Evolutionary conservation across 176 grass and related monocot species (phyloP), one percentile per base, ranked within the genome.

Genomic region (Oryza longistaminata): DNA sequence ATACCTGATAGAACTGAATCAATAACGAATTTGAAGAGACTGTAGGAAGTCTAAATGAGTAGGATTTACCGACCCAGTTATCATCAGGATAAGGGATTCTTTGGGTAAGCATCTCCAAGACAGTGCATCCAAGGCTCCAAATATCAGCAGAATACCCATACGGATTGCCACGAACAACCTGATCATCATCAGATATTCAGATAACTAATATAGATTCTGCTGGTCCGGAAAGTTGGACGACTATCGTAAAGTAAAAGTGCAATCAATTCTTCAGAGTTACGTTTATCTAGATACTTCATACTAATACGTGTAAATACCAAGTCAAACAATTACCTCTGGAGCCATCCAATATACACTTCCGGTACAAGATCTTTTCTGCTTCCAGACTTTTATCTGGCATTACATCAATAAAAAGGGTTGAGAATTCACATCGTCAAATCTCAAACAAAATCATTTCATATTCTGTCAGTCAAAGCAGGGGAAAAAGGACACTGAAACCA

Each of bases 281-380:
- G 21, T 31, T 66, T 2, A 9, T 45, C 0, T 24, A 78, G 21
- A 22, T 62, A 24, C n/a, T 58, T 40, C 39, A 40, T 40, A 40
- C 39, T 40, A 40, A 52, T 17, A 27, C n/a, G n/a, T n/a, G n/a
- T n/a, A 60, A 60, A 62, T 62, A 9, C 53, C 14, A 78, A 22
- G 19, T 26, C 35, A 76, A 12, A 42, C 13, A 9, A 5, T 34
- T 72, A 89, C 86, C 87, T 94, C 87, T 24, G 89, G 89, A 69
- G 89, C 87, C 89, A 94, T 94, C 87, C 87, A 92, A 62, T 94
- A 80, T 31, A 92, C 87, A 85, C 71, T 94, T 83, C 84, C 77
- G 68, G 84, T 89, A 44, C 84, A 87, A 13, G 92, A 94, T 72
- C 83, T 90, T 58, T 78, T 71, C 75, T 78, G 61, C 31, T 91